phyloP scores from a whole-genome alignment of 148 eudicot species.

The Oxyria digyna region DNA sequence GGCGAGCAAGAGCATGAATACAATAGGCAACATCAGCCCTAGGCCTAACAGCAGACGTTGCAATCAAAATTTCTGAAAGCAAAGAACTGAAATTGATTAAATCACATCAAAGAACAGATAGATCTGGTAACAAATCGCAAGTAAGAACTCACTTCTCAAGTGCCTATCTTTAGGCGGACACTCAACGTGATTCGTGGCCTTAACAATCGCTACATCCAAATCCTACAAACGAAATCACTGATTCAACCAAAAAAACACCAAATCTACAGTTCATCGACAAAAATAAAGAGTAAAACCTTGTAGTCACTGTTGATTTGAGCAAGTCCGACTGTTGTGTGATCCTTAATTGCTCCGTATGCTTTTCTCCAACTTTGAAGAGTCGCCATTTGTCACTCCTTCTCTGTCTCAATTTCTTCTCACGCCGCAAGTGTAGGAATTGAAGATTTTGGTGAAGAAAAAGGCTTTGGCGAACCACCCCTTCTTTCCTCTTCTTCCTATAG shows the following conservation, averaged over 20 bases:
- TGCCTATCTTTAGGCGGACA: slow-evolving; percentile 93
- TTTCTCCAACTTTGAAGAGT: slow-evolving; percentile 75
- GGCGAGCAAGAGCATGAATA: slow-evolving; percentile 76
- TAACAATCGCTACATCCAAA: slow-evolving; percentile 90
- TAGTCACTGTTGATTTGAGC: slow-evolving; percentile 93
- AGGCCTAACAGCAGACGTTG: slow-evolving; percentile 72
- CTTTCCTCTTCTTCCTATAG: not conserved
- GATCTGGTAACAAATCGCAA: not conserved
- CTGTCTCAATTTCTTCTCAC: slow-evolving; percentile 1
- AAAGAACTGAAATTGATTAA: slow-evolving; percentile 7
- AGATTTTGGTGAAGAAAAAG: not conserved
- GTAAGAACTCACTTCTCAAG: slow-evolving; percentile 56
- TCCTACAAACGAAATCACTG: slow-evolving; percentile 32
- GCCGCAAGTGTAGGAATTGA: not conserved
- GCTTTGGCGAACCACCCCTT: not conserved
- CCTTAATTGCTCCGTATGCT: slow-evolving; percentile 88
- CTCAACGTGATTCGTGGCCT: slow-evolving; percentile 96
- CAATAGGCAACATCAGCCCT: slow-evolving; percentile 96
- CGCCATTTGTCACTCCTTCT: slow-evolving; percentile 35
- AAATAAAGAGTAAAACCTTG: slow-evolving; percentile 30
- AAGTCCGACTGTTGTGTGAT: slow-evolving; percentile 88
- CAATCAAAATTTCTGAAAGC: slow-evolving; percentile 59
- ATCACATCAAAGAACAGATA: not conserved
- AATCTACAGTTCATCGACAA: not conserved
- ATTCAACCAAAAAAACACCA: not conserved